Evolutionary conservation across 2,329 filamentous ascomycete genomes (phyloP).

Genomic region (Knoxdaviesia proteae): DNA sequence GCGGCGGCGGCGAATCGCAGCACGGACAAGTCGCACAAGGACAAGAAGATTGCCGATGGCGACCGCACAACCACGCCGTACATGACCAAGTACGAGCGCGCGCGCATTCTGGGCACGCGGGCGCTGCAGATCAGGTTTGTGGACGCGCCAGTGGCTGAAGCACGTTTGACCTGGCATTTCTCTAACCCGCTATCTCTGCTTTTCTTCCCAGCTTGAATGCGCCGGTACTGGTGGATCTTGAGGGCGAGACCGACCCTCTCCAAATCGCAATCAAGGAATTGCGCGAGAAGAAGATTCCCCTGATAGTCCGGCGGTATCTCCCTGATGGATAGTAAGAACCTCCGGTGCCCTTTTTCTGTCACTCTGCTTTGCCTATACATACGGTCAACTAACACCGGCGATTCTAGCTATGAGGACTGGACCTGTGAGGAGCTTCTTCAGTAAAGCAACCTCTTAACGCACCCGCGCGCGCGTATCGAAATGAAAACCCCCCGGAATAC

Average conservation of each 20-base stretch:
- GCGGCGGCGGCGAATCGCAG: slow-evolving; percentile 31
- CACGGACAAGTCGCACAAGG: slow-evolving; percentile 35
- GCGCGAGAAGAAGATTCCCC: slow-evolving; percentile 92
- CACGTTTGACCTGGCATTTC: not conserved
- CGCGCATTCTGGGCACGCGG: slow-evolving; percentile 78
- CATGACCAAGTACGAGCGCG: slow-evolving; percentile 98
- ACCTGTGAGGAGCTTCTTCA: slow-evolving; percentile 85
- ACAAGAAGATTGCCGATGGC: slow-evolving; percentile 81
- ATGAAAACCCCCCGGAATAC: no score
- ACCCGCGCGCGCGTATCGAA: no score
- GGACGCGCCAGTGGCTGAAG: not conserved
- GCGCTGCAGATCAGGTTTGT: slow-evolving; percentile 85
- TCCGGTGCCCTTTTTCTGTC: not conserved
- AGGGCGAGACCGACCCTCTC: slow-evolving; percentile 91
- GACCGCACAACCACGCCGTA: slow-evolving; percentile 87
- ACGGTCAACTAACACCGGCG: slow-evolving; percentile 6
- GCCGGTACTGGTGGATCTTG: slow-evolving; percentile 84
- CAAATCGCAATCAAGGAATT: slow-evolving; percentile 97
- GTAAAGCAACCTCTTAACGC: slow-evolving; percentile 12
- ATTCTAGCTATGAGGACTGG: slow-evolving; percentile 88
- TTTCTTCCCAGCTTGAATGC: slow-evolving; percentile 63
- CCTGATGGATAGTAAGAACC: slow-evolving; percentile 77
- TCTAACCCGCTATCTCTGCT: slow-evolving; percentile 2
- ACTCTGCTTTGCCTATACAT: no score
- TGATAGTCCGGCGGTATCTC: slow-evolving; percentile 87